These are phyloP conservation scores for Penicillium cataractarum DNA, from an alignment of 495 filamentous ascomycete species.

Conservation along the genomic window DNA sequence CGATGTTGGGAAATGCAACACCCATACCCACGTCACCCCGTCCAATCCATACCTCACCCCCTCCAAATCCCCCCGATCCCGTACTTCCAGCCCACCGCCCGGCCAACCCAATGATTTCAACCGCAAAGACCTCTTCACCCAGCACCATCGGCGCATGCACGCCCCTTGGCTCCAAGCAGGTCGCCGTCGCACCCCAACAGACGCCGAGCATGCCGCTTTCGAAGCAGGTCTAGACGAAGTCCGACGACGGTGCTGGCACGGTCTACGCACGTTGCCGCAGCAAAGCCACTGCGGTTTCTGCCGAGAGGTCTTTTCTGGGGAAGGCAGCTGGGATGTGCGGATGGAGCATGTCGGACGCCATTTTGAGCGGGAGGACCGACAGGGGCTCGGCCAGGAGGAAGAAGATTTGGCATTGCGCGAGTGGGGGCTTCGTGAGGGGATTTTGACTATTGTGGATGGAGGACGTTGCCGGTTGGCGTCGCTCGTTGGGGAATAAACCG, in stretches of 20 bases:
- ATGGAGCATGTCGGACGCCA: slow-evolving; percentile 93
- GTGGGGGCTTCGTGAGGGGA: slow-evolving; percentile 56
- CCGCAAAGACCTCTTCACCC: slow-evolving; percentile 90
- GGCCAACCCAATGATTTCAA: slow-evolving; percentile 71
- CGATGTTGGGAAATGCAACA: slow-evolving; percentile 64
- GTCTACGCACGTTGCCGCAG: slow-evolving; percentile 63
- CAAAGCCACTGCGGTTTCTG: slow-evolving; percentile 74
- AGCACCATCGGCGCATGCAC: slow-evolving; percentile 95
- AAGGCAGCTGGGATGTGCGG: slow-evolving; percentile 73
- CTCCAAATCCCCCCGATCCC: slow-evolving; percentile 16
- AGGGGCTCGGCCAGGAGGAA: slow-evolving; percentile 27
- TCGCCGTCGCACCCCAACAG: slow-evolving; percentile 38
- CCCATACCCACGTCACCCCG: slow-evolving; percentile 14
- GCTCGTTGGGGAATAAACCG: slow-evolving; percentile 4
- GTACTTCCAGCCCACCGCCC: not conserved
- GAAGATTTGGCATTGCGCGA: slow-evolving; percentile 52
- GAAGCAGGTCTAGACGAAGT: slow-evolving; percentile 38
- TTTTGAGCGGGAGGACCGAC: slow-evolving; percentile 57
- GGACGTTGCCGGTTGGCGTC: slow-evolving; percentile 12
- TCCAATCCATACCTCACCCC: not conserved
- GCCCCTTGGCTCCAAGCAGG: slow-evolving; percentile 44
- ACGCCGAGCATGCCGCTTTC: slow-evolving; percentile 39
- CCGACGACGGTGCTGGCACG: slow-evolving; percentile 56
- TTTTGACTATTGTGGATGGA: slow-evolving; percentile 34
- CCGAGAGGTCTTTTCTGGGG: slow-evolving; percentile 58